These are phyloP conservation scores for Hymenoscyphus occultus DNA, from an alignment of 2,329 filamentous ascomycete species.

Conservation along the genomic window DNA sequence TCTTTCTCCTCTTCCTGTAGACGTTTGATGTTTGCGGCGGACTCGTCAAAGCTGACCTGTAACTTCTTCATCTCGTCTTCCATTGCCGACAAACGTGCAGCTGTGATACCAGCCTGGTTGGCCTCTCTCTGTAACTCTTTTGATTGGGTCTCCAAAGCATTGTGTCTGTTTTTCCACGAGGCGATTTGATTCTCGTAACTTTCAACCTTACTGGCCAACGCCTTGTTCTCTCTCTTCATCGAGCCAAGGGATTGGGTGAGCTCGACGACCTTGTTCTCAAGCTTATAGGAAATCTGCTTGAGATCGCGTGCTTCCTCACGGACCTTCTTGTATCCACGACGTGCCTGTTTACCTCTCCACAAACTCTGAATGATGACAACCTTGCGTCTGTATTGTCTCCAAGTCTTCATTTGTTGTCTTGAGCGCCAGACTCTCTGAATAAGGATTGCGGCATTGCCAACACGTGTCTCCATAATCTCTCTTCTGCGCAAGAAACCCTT, in stretches of 20 bases:
- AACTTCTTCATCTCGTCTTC: conserved; percentile 95
- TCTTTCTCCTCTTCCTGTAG: conserved; percentile 92
- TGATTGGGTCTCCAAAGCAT: conserved; percentile 80
- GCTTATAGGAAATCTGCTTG: conserved; percentile 98
- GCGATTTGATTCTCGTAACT: conserved; percentile 96
- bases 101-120: conserved; percentile 94
- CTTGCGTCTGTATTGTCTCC: conserved; percentile 87
- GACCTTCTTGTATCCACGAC: conserved; percentile 81
- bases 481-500: conserved; percentile 91
- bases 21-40: conserved; percentile 83
- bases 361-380: conserved; percentile 86
- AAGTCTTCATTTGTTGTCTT: conserved; percentile 71
- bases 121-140: conserved; percentile 96
- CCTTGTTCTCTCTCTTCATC: conserved; percentile 93
- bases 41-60: conserved; percentile 86
- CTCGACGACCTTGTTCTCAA: conserved; percentile 99
- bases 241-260: conserved; percentile 90
- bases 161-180: conserved; percentile 91
- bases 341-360: conserved; percentile 82
- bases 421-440: conserved; percentile 92
- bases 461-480: conserved; percentile 88
- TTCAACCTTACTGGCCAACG: conserved; percentile 80
- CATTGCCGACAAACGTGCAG: conserved; percentile 84
- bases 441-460: conserved; percentile 84
- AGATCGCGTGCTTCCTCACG: conserved; percentile 96